Conservation (phyloP, 2,329 filamentous ascomycete species). For the Capronia epimyces region DNA sequence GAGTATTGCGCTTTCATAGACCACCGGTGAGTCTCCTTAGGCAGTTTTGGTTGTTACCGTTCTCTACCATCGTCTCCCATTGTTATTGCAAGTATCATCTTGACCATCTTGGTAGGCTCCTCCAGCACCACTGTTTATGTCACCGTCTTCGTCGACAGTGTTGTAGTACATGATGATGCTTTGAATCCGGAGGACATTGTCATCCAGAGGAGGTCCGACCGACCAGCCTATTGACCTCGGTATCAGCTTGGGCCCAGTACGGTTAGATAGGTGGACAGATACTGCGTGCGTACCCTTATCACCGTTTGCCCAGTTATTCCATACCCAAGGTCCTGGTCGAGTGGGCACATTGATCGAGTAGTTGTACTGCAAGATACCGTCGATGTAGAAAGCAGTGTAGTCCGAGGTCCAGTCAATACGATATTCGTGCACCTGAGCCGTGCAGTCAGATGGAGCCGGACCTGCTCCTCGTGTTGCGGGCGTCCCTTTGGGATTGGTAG, state of each 20-base stretch:
- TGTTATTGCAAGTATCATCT: not conserved
- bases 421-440: constrained; percentile 24
- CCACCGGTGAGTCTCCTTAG: too few relatives aligned
- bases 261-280: not conserved
- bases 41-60: not conserved
- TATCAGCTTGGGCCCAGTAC: not conserved
- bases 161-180: constrained; percentile 29
- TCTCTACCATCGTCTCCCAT: not conserved
- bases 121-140: not conserved
- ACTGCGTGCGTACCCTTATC: constrained; percentile 21
- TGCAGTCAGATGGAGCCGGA: constrained; percentile 20
- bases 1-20: too few relatives aligned
- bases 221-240: constrained; percentile 17
- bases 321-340: constrained; percentile 23
- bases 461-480: constrained; percentile 15
- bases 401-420: constrained; percentile 25
- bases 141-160: not conserved
- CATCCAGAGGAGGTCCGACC: constrained; percentile 19
- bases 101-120: not conserved
- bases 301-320: constrained; percentile 29
- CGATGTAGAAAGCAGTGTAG: constrained; percentile 27
- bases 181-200: constrained; percentile 24
- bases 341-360: constrained; percentile 24
- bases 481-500: constrained; percentile 10
- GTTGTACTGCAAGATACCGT: constrained; percentile 19